Conservation (phyloP, 1,284 basidiomycete genomes). For the Puccinia triticina region DNA sequence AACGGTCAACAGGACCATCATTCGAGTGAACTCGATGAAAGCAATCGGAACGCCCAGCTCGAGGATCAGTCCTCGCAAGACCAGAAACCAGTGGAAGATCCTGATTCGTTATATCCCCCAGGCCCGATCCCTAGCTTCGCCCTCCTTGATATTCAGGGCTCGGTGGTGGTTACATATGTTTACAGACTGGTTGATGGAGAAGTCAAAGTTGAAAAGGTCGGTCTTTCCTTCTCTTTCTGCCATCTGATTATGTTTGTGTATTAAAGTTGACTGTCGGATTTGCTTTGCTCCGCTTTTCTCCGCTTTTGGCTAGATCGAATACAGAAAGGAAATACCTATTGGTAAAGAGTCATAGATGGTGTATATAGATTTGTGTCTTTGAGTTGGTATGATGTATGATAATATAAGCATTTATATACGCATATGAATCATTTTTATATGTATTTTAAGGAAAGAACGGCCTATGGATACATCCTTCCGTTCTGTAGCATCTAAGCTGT, state of each 20-base stretch:
- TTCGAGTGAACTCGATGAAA: not conserved
- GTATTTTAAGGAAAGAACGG: not conserved
- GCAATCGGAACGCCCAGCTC: not conserved
- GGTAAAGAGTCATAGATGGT: constrained; percentile 19
- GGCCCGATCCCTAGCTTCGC: constrained; percentile 81
- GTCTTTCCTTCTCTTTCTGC: not conserved
- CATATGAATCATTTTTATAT: not conserved
- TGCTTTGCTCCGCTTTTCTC: not conserved
- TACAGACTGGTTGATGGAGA: constrained; percentile 92
- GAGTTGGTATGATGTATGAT: not conserved
- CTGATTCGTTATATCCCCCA: constrained; percentile 41
- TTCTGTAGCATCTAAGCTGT: no score
- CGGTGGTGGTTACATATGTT: constrained; percentile 91
- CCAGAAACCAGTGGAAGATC: constrained; percentile 12
- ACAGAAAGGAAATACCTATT: constrained; percentile 48
- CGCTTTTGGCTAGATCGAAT: constrained; percentile 35
- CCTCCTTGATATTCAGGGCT: constrained; percentile 90
- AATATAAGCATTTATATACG: not conserved
- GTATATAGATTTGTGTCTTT: constrained; percentile 2
- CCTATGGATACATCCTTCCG: not conserved
- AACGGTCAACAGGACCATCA: not conserved
- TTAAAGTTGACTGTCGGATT: not conserved
- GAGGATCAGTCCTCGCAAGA: not conserved
- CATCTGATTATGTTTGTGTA: constrained; percentile 61
- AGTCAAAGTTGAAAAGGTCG: constrained; percentile 59